These are phyloP conservation scores for Ascochyta pisi DNA, from an alignment of 2,329 filamentous ascomycete species.

Conservation along the genomic window DNA sequence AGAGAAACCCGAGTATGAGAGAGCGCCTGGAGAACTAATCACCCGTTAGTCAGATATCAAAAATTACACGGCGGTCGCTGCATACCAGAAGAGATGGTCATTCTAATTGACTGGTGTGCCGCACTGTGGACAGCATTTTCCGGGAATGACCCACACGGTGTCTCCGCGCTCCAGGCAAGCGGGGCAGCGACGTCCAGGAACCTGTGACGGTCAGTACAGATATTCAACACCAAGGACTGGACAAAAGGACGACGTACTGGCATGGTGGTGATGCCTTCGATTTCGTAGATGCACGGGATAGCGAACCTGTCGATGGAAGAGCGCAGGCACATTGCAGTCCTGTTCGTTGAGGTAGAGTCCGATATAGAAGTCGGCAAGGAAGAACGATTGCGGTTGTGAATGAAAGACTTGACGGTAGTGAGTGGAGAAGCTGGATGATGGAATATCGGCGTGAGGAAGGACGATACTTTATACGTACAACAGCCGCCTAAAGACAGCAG, in stretches of 20 bases:
- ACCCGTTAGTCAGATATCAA: constrained; percentile 5
- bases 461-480: constrained; percentile 11
- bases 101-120: constrained; percentile 49
- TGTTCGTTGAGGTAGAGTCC: background rate
- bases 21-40: background rate
- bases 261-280: constrained; percentile 42
- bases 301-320: constrained; percentile 33
- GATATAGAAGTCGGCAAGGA: background rate
- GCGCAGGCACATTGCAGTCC: constrained; percentile 36
- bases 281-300: constrained; percentile 38
- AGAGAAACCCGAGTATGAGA: constrained; percentile 10
- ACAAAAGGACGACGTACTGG: constrained; percentile 36
- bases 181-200: constrained; percentile 50
- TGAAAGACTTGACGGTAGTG: background rate
- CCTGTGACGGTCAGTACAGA: constrained; percentile 30
- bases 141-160: constrained; percentile 51
- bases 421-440: constrained; percentile 2
- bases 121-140: constrained; percentile 49
- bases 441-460: background rate
- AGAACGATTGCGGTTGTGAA: background rate
- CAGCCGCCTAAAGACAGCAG: constrained; percentile 2
- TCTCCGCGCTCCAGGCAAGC: constrained; percentile 50
- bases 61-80: background rate
- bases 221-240: background rate
- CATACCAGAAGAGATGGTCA: constrained; percentile 6